These are phyloP conservation scores for Podospora pseudoanserina DNA, from an alignment of 495 filamentous ascomycete genomes.

Conservation along the genomic window DNA sequence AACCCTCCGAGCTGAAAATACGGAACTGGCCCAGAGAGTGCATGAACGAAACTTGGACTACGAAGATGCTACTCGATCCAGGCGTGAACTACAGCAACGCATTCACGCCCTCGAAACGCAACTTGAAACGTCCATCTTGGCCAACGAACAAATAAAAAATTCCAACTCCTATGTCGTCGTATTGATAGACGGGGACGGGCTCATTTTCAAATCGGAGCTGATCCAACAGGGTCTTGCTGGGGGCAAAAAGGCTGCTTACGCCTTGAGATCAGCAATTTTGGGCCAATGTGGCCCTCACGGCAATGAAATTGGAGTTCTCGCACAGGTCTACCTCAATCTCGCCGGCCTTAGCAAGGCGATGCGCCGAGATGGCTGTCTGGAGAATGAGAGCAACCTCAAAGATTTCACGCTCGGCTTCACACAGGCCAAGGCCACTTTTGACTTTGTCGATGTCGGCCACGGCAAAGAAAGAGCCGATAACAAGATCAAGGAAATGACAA, in stretches of 20 bases:
- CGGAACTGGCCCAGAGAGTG: slow-evolving; percentile 31
- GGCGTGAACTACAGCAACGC: slow-evolving; percentile 44
- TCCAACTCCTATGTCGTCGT: slow-evolving; percentile 72
- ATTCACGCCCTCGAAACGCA: slow-evolving; percentile 32
- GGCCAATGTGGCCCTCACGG: slow-evolving; percentile 41
- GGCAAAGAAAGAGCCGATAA: slow-evolving; percentile 67
- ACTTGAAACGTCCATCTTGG: slow-evolving; percentile 26
- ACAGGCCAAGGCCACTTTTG: slow-evolving; percentile 63
- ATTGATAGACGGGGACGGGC: slow-evolving; percentile 73
- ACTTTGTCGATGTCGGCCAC: slow-evolving; percentile 71
- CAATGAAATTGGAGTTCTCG: slow-evolving; percentile 58
- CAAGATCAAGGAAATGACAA: slow-evolving; percentile 67
- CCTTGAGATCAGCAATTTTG: slow-evolving; percentile 56
- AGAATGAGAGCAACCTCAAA: slow-evolving; percentile 50
- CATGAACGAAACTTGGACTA: slow-evolving; percentile 43
- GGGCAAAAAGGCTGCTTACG: slow-evolving; percentile 65
- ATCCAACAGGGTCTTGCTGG: slow-evolving; percentile 63
- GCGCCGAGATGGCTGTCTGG: slow-evolving; percentile 54
- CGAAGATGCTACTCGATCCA: slow-evolving; percentile 35
- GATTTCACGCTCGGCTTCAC: slow-evolving; percentile 78
- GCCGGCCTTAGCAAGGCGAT: slow-evolving; percentile 59
- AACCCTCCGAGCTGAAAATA: slow-evolving; percentile 37
- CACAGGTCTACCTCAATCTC: slow-evolving; percentile 67
- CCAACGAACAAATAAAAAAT: slow-evolving; percentile 48
- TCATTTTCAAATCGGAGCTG: slow-evolving; percentile 68